Conservation (phyloP, 2,329 filamentous ascomycete species). For the Paraphaeosphaeria sporulosa region DNA sequence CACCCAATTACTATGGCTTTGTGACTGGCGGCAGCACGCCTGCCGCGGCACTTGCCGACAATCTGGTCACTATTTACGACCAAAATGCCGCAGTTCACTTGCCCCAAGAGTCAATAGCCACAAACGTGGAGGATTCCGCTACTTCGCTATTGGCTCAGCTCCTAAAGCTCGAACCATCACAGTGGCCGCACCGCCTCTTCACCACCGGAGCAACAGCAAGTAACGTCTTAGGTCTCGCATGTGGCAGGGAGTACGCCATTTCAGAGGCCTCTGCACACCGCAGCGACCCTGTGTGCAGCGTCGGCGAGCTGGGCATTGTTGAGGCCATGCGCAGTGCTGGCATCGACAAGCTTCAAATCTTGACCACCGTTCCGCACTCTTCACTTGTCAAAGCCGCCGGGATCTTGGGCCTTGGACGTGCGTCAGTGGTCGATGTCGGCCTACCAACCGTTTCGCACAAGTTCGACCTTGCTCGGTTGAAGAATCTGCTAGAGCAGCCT, state of each 20-base stretch:
- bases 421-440: conserved; percentile 69
- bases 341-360: conserved; percentile 73
- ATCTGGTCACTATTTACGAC: conserved; percentile 80
- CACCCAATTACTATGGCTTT: conserved; percentile 75
- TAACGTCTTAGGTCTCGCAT: conserved; percentile 71
- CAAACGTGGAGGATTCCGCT: conserved; percentile 77
- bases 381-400: conserved; percentile 85
- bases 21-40: conserved; percentile 84
- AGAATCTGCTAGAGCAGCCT: conserved; percentile 62
- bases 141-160: conserved; percentile 74
- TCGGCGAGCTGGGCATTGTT: conserved; percentile 75
- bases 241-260: conserved; percentile 74
- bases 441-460: conserved; percentile 67
- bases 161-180: conserved; percentile 63
- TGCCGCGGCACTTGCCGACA: conserved; percentile 81
- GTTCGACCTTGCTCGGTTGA: conserved; percentile 72
- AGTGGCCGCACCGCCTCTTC: conserved; percentile 79
- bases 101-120: conserved; percentile 75
- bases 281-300: conserved; percentile 44
- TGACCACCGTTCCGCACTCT: conserved; percentile 85
- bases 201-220: conserved; percentile 75
- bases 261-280: conserved; percentile 52
- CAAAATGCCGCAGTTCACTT: conserved; percentile 88
- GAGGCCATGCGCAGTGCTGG: conserved; percentile 70
- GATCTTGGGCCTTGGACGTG: conserved; percentile 78